Evolutionary conservation across 441 rosid species (phyloP).

Genomic region (Adansonia madagascariensis): DNA sequence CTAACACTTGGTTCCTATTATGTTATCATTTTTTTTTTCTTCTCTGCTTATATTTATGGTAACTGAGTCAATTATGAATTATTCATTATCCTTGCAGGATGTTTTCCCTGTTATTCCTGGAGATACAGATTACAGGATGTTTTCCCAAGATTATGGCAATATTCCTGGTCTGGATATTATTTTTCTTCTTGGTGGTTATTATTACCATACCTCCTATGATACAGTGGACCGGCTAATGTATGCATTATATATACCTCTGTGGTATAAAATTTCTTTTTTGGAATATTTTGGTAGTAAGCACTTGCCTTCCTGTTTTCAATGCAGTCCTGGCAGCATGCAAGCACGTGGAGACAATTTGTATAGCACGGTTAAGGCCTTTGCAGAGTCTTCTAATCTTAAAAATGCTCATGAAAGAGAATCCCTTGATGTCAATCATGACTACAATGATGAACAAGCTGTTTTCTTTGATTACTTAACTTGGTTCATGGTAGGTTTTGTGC

Average conservation of each 20-base stretch:
- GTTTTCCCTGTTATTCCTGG: constrained; percentile 91
- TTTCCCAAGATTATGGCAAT: constrained; percentile 86
- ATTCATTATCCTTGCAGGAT: constrained; percentile 56
- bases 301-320: constrained; percentile 39
- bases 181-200: constrained; percentile 96
- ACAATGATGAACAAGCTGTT: constrained; percentile 69
- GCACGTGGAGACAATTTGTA: constrained; percentile 95
- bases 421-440: constrained; percentile 41
- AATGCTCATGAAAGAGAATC: constrained; percentile 61
- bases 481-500: constrained; percentile 62
- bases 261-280: constrained; percentile 49
- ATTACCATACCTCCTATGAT: constrained; percentile 94
- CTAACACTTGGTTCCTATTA: not conserved
- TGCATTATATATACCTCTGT: constrained; percentile 66
- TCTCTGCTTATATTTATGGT: constrained; percentile 5
- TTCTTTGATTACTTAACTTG: constrained; percentile 92
- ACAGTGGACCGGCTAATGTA: constrained; percentile 97
- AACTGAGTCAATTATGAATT: constrained; percentile 14
- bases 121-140: constrained; percentile 96
- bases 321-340: constrained; percentile 99
- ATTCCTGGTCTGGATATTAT: constrained; percentile 98
- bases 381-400: constrained; percentile 73
- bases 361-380: constrained; percentile 72
- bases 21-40: not conserved
- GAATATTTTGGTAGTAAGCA: constrained; percentile 34